Base-by-base conservation (phyloP, 1,139 yeast species). In the Nakaseomyces kungkrabaensis region DNA sequence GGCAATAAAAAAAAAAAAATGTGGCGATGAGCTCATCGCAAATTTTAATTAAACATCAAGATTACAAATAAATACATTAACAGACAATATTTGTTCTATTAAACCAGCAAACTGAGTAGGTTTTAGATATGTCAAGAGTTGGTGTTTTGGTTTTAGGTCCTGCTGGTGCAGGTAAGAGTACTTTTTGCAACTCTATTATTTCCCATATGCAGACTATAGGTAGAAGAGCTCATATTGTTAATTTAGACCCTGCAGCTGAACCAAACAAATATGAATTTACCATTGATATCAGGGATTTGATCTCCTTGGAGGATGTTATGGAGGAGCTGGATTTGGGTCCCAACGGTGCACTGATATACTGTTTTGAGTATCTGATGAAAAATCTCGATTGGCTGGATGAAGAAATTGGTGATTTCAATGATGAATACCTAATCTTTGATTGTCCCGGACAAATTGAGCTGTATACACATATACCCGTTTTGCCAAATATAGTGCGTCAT, bases 361-460 rank as follows among this genome's bases (percentile, higher is more conserved):
- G 98, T 63, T 92, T 92, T 67, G 98, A 92, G 70, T 86, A 84
- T 58, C 67, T 94, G 43, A 68, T 92, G 63, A 80, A 88, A 48
- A 92, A 94, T 61, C 67, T 92, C 54, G 99, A 94, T 70, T 92
- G 98, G 99, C 71, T 92, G 43, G 98, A 92, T 60, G 96, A 88
- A 59, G 95, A 89, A 63, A 83, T 94, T 56, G 96, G 97, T 9
- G 96, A 89, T 55, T 89, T 74, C 64, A 90, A 86, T 59, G 97
- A 94, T 62, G 97, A 92, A 62, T 92, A 88, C 61, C 72, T 92
- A 56, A 88, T 92, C 37, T 88, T 92, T 67, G 99, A 94, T 66
- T 90, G 97, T 68, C 99, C 99, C 0, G 98, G 98, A 1, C 99
- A 92, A 67, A 90, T 94, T 55, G 99, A 92, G 66, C 75, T 92